Evolutionary conservation across 805 yeast species (phyloP), one percentile per base, ranked within the genome.

Genomic region (Ogataea zsoltii): DNA sequence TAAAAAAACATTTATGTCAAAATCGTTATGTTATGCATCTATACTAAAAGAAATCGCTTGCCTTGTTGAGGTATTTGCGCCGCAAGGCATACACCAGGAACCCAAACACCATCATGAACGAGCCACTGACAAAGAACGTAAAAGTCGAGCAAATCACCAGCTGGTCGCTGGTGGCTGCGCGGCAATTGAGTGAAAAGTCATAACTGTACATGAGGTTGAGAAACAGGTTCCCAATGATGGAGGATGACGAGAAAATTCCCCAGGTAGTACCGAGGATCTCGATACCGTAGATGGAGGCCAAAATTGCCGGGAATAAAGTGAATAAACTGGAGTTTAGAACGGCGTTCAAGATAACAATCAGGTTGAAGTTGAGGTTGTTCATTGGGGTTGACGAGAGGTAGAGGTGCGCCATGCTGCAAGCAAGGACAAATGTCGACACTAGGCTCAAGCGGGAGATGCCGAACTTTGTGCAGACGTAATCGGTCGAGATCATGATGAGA

Each of bases 231-330:
- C 68, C 68, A 38, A 63, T 33, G 17, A 61, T 55, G 2, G 97
- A 96, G 0, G 95, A 94, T 29, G 87, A 74, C 77, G 89, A 84
- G 62, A 89, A 87, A 19, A 85, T 71, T 2, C 97, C 97, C 88
- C 96, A 92, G 2, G 92, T 86, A 2, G 96, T 86, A 0, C 97
- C 98, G 65, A 92, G 80, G 28, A 87, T 76, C 34, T 86, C 90
- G 17, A 86, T 76, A 0, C 97, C 97, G 90, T 96, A 94, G 2
- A 87, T 79, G 3, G 83, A 72, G 1, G 96, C 84, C 13, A 90
- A 80, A 12, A 90, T 74, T 0, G 96, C 85, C 3, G 99, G 98
- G 55, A 82, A 87, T 5, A 88, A 67, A 0, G 98, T 90, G 69
- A 88, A 92, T 3, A 88, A 61, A 0, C 91, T 88, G 26, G 98